Percentiles rank a stretch among this genome's conserved stretches.
Evolutionary conservation across 1,139 yeast genomes (phyloP).

Genomic region (Fermentozyma sake): DNA sequence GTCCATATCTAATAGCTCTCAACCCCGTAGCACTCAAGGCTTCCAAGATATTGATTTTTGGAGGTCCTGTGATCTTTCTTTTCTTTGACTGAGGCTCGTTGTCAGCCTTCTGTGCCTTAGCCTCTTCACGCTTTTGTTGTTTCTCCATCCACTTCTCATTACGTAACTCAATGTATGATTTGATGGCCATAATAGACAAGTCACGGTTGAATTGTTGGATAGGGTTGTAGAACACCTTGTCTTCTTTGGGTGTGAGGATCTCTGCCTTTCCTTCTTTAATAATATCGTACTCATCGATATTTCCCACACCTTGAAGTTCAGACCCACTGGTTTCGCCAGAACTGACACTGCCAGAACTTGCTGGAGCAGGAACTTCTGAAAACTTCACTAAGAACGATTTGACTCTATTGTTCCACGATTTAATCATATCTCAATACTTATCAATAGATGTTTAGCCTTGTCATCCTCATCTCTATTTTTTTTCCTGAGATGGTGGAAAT

Average conservation of each 20-base stretch:
- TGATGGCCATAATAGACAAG: slow-evolving; percentile 75
- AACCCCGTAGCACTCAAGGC: slow-evolving; percentile 95
- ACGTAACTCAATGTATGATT: slow-evolving; percentile 70
- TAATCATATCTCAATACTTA: too few relatives aligned
- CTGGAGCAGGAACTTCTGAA: background rate
- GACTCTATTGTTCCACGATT: slow-evolving; percentile 2
- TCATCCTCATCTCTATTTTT: too few relatives aligned
- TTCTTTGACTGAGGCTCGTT: slow-evolving; percentile 4
- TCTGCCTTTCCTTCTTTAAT: slow-evolving; percentile 80
- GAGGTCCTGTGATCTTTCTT: slow-evolving; percentile 7
- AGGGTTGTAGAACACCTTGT: slow-evolving; percentile 90
- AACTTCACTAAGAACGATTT: slow-evolving; percentile 1
- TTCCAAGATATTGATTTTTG: slow-evolving; percentile 62
- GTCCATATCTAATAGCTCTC: slow-evolving; percentile 88
- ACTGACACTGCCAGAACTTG: background rate
- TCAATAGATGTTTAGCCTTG: too few relatives aligned
- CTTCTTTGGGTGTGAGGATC: slow-evolving; percentile 70
- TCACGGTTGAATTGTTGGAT: slow-evolving; percentile 96
- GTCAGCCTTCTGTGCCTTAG: slow-evolving; percentile 1
- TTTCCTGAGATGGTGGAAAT: too few relatives aligned
- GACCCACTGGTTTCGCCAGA: too few relatives aligned
- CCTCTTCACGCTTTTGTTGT: slow-evolving; percentile 6
- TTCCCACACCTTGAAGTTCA: too few relatives aligned
- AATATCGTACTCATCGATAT: slow-evolving; percentile 35
- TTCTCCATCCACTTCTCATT: slow-evolving; percentile 24